Evolutionary conservation across 345 rosid genomes (phyloP).

Genomic region (Psidium guajava): DNA sequence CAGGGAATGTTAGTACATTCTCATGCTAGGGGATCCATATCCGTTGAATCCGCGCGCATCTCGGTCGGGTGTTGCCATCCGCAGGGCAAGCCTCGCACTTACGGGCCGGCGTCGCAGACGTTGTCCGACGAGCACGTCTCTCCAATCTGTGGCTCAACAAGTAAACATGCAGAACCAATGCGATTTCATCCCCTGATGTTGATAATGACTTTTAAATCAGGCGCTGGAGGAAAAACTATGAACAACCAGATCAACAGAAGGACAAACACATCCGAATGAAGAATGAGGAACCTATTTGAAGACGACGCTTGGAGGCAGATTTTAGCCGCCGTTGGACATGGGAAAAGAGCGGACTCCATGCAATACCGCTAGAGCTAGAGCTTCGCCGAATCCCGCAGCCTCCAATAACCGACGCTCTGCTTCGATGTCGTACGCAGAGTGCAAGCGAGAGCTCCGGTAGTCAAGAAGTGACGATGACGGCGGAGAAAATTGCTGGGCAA

Average conservation of each 20-base stretch:
- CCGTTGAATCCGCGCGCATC: conserved; percentile 17
- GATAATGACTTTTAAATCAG: not conserved
- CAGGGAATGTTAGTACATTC: too few species aligned
- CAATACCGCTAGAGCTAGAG: conserved; percentile 20
- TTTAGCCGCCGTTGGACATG: conserved; percentile 67
- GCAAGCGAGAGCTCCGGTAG: not conserved
- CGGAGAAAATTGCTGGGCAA: not conserved
- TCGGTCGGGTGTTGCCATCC: conserved; percentile 64
- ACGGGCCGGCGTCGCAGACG: conserved; percentile 61
- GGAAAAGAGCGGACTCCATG: conserved; percentile 32
- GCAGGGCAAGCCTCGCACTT: conserved; percentile 61
- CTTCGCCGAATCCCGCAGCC: conserved; percentile 27
- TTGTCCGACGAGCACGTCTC: conserved; percentile 59
- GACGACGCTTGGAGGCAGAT: conserved; percentile 51
- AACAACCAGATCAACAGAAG: not conserved
- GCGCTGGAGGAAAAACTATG: not conserved
- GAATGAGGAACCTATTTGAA: conserved; percentile 38
- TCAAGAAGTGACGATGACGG: not conserved
- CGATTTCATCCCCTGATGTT: not conserved
- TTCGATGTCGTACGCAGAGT: not conserved
- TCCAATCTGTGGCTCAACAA: conserved; percentile 40
- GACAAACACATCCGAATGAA: not conserved
- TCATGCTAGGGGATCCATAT: too few species aligned
- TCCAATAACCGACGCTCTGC: conserved; percentile 13
- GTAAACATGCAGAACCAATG: not conserved